A percentile compares a stretch with the other conserved stretches of the same genome.
Conservation (phyloP, 225 moss, liverwort and hornwort genomes). For the Marchantia paleacea region DNA sequence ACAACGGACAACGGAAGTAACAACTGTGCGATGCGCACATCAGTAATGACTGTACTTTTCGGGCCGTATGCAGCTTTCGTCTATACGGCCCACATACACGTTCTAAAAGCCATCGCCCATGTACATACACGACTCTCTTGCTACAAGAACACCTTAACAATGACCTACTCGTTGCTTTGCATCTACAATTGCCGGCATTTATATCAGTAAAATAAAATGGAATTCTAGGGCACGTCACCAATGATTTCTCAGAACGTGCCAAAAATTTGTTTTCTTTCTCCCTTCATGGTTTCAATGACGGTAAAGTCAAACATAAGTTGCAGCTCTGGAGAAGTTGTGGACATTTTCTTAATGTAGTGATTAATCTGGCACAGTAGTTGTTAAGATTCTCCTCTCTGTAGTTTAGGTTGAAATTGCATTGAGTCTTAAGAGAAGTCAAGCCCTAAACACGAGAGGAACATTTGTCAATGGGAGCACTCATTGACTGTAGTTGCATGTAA, state of each 20-base stretch:
- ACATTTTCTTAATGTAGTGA: not conserved
- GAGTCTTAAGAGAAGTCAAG: not conserved
- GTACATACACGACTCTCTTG: not conserved
- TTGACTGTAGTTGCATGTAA: no score
- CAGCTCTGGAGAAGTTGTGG: not conserved
- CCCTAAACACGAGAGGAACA: no score
- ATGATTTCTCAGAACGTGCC: not conserved
- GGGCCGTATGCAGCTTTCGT: not conserved
- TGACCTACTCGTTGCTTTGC: not conserved
- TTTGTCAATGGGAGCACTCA: no score
- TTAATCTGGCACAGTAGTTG: not conserved
- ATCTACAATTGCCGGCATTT: not conserved
- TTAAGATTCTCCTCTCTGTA: not conserved
- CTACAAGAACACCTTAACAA: not conserved
- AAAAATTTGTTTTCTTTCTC: not conserved
- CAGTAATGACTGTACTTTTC: not conserved
- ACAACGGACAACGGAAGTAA: not conserved
- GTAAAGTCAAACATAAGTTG: not conserved
- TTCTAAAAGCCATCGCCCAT: not conserved
- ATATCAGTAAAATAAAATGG: not conserved
- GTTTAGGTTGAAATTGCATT: not conserved
- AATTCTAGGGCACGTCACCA: not conserved
- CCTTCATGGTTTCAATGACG: not conserved
- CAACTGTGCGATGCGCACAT: not conserved
- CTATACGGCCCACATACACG: not conserved